Conservation (phyloP, 2,329 filamentous ascomycete genomes). For the Fonsecaea pedrosoi region DNA sequence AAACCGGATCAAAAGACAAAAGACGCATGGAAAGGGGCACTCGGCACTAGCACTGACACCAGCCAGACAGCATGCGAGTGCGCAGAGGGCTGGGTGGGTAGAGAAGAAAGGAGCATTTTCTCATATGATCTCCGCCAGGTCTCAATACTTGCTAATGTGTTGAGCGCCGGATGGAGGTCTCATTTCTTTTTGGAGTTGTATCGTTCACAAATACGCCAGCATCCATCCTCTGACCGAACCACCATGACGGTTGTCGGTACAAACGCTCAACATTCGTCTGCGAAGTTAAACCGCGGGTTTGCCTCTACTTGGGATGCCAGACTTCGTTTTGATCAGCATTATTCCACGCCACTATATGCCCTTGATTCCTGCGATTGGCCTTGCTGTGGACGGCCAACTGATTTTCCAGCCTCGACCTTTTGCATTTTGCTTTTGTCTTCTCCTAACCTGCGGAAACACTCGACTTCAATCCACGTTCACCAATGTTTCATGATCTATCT, state of each 20-base stretch:
- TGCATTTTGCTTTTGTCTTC: neutral
- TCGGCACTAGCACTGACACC: neutral
- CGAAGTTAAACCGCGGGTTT: neutral
- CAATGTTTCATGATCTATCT: neutral
- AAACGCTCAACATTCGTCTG: slow-evolving; percentile 1
- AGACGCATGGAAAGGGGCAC: slow-evolving; percentile 1
- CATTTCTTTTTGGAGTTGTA: slow-evolving; percentile 33
- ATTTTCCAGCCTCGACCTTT: neutral
- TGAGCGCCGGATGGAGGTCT: slow-evolving; percentile 24
- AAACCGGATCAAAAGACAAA: neutral
- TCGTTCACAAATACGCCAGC: slow-evolving; percentile 9
- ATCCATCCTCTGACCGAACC: slow-evolving; percentile 1
- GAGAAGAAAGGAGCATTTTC: slow-evolving; percentile 5
- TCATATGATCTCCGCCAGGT: slow-evolving; percentile 24
- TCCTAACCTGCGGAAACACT: neutral
- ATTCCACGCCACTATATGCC: neutral
- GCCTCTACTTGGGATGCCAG: neutral
- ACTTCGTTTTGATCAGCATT: neutral
- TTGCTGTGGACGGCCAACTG: neutral
- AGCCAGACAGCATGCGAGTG: neutral
- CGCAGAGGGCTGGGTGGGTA: neutral
- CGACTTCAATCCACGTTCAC: neutral
- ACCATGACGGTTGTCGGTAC: neutral
- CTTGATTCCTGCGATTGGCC: neutral
- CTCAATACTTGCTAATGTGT: neutral